A percentile compares a stretch with the other conserved stretches of the same genome.
Conservation (phyloP, 2,329 filamentous ascomycete species). For the Penicillium sp. region DNA sequence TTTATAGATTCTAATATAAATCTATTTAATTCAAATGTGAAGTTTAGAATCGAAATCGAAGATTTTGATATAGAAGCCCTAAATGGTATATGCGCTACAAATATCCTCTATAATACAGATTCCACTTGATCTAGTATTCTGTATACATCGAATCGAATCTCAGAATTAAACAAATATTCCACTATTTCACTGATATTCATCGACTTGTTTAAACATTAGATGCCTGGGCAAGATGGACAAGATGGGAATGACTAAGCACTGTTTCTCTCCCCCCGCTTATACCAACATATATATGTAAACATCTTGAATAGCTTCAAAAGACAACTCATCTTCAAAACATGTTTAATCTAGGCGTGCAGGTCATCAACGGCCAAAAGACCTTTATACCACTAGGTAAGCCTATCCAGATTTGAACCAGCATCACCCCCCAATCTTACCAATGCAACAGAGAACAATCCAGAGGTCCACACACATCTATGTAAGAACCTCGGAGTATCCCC, state of each 20-base stretch:
- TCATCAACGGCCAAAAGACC: conserved; percentile 32
- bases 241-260: background rate
- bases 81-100: background rate
- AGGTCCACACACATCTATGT: conserved; percentile 52
- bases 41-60: background rate
- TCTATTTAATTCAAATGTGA: background rate
- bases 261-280: background rate
- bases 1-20: background rate
- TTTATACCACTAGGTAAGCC: conserved; percentile 32
- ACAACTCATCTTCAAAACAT: conserved; percentile 2
- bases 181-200: too few relatives aligned
- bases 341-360: conserved; percentile 11
- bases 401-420: background rate
- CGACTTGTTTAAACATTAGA: too few relatives aligned
- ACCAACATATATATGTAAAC: background rate
- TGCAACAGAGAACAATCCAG: conserved; percentile 54
- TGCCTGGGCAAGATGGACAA: too few relatives aligned
- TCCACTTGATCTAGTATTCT: background rate
- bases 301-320: too few relatives aligned
- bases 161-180: background rate
- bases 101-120: background rate
- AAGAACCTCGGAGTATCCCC: conserved; percentile 49
- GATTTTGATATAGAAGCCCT: background rate
- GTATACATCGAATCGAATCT: background rate
- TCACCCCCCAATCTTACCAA: conserved; percentile 17